These are phyloP conservation scores for Ganoderma multipileum DNA, from an alignment of 1,284 basidiomycete genomes.

Conservation along the genomic window DNA sequence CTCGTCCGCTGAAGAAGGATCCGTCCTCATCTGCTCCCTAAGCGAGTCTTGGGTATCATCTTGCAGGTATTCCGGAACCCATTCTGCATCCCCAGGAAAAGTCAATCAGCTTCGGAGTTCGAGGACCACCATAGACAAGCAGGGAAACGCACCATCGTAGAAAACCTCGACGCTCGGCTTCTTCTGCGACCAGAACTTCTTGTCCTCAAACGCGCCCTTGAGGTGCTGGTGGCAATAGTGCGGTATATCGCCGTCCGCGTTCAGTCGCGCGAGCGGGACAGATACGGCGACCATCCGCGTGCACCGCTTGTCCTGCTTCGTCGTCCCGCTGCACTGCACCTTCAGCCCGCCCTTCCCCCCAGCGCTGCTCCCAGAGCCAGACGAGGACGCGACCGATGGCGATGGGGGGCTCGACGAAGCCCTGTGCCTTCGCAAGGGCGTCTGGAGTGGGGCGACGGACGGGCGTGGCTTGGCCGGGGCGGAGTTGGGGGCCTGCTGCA, in stretches of 20 bases:
- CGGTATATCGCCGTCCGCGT: slow-evolving; percentile 46
- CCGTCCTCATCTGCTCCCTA: slow-evolving; percentile 74
- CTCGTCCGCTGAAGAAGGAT: slow-evolving; percentile 62
- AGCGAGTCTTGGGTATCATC: slow-evolving; percentile 67
- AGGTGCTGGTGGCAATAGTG: slow-evolving; percentile 74
- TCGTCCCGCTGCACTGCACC: slow-evolving; percentile 67
- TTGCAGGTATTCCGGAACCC: slow-evolving; percentile 72
- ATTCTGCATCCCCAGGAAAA: slow-evolving; percentile 51
- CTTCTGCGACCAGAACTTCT: slow-evolving; percentile 61
- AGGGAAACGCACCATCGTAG: slow-evolving; percentile 54
- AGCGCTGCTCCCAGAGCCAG: slow-evolving; percentile 2
- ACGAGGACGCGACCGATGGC: slow-evolving; percentile 34
- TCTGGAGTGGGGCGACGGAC: slow-evolving; percentile 14
- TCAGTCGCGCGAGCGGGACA: slow-evolving; percentile 47
- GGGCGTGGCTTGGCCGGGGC: slow-evolving; percentile 28
- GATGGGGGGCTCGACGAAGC: slow-evolving; percentile 43
- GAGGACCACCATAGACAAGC: no score
- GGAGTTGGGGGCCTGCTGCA: slow-evolving; percentile 29
- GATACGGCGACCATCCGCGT: slow-evolving; percentile 62
- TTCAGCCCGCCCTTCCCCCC: slow-evolving; percentile 34
- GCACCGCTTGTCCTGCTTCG: slow-evolving; percentile 68
- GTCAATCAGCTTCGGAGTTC: no score
- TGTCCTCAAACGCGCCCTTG: slow-evolving; percentile 51
- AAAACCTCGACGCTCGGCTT: slow-evolving; percentile 47
- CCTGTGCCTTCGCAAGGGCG: slow-evolving; percentile 35